Evolutionary conservation across 495 filamentous ascomycete species (phyloP), one percentile per base, ranked within the genome.

Genomic region (Neurospora sp.): DNA sequence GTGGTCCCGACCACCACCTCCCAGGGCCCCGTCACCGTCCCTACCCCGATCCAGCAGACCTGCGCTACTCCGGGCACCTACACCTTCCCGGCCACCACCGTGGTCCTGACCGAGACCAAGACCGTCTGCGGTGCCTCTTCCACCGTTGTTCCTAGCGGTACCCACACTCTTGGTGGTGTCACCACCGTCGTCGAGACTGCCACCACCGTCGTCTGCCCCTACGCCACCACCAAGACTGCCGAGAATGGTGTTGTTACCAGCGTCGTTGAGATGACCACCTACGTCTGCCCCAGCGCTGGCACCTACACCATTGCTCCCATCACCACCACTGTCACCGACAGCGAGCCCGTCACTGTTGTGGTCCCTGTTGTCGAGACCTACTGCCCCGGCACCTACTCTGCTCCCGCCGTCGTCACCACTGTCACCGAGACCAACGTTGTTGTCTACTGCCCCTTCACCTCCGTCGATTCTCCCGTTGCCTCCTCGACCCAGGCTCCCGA

Each of bases 301-400:
- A 94, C 91, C 71, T 94, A 94, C 86, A 93, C 90, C 79, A 90
- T 95, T 77, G 90, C 87, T 75, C 91, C 91, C 35, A 86, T 85
- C 78, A 91, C 90, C 77, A 91, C 89, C 72, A 85, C 88, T 68
- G 82, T 85, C 70, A 77, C 82, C 40, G 82, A 85, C 68, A 80
- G 80, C 75, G 14, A 35, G 53, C 84, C 82, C 72, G 88, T 88
- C 75, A 87, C 87, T 39, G 78, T 89, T 61, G 88, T 91, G 74
- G 88, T 91, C 83, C 91, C 92, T 12, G 88, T 87, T 70, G 85
- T 90, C 61, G 86, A 88, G 68, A 89, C 85, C 76, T 88, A 88
- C 80, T 82, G 85, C 72, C 89, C 92, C 37, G 92, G 91, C 72
- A 92, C 89, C 77, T 94, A 94, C 87, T 91, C 89, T 68, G 87